Evolutionary conservation across 345 rosid genomes (phyloP), one percentile per base, ranked within the genome.

Genomic region (Geranium brycei): DNA sequence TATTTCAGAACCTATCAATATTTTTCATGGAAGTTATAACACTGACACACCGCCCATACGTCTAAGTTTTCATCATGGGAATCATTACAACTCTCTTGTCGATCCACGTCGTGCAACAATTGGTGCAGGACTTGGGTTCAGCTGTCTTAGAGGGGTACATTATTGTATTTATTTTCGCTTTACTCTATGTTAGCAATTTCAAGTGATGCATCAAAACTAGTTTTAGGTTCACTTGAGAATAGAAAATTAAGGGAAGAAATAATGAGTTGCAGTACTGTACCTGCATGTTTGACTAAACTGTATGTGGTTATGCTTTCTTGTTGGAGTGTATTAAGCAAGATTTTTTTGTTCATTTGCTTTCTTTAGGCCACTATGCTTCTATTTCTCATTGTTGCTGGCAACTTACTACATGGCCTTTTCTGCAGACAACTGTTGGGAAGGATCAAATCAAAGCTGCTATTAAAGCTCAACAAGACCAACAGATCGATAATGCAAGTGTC

Each of bases 381-480:
- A 23, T 23, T 23, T 23, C 28, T 23, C 41, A 17, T 30, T 38
- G 51, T 31, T 17, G 35, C 6, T 60, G 17, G 4, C 16, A 28
- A 19, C 58, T 8, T 23, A 62, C 47, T 3, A 8, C 53, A 65
- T 73, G 72, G 68, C 58, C 35, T 28, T 11, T 75, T 41, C 53
- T 81, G 62, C 91, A 95, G 99, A 81, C 78, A 63, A 88, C 80
- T 61, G 96, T 88, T 73, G 96, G 91, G 76, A 82, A 78, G 73
- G 95, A 88, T 75, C 90, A 87, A 77, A 86, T 95, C 65, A 91
- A 95, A 87, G 99, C 99, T 65, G 99, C 99, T 60, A 95, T 95
- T 61, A 91, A 87, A 74, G 95, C 96, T 63, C 99, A 95, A 79
- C 99, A 95, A 76, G 97, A 95, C 64, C 93, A 84, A 66, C 99